Conservation (phyloP, 2,329 filamentous ascomycete genomes). For the Sporothrix variecibatus region DNA sequence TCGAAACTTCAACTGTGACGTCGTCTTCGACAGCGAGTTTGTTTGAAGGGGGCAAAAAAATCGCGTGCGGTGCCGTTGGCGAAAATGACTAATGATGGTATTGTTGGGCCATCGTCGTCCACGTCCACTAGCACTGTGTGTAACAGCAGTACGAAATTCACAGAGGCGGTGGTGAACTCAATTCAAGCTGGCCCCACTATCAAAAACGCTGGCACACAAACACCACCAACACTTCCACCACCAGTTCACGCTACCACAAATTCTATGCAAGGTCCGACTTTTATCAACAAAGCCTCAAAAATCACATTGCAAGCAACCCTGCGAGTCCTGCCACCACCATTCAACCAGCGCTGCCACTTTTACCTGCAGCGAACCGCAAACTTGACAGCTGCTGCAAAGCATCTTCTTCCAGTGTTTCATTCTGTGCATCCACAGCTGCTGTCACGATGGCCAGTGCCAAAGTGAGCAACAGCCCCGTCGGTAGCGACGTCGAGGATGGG, state of each 20-base stretch:
- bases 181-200: slow-evolving; percentile 24
- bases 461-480: slow-evolving; percentile 12
- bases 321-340: background rate
- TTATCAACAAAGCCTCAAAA: slow-evolving; percentile 16
- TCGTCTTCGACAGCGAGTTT: background rate
- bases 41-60: background rate
- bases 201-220: background rate
- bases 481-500: slow-evolving; percentile 28
- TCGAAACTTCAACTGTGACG: background rate
- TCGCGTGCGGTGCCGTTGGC: background rate
- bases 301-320: background rate
- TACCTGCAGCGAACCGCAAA: background rate
- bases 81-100: background rate
- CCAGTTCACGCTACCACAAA: slow-evolving; percentile 12
- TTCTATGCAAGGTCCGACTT: background rate
- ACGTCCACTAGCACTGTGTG: slow-evolving; percentile 7
- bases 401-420: background rate
- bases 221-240: background rate
- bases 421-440: background rate
- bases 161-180: slow-evolving; percentile 12
- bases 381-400: background rate
- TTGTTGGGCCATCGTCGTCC: background rate
- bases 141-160: background rate
- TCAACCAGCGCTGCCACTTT: slow-evolving; percentile 1
- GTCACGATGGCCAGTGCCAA: slow-evolving; percentile 25